Conservation (phyloP, 768 basidiomycete species). For the Macrolepiota albuminosa region DNA sequence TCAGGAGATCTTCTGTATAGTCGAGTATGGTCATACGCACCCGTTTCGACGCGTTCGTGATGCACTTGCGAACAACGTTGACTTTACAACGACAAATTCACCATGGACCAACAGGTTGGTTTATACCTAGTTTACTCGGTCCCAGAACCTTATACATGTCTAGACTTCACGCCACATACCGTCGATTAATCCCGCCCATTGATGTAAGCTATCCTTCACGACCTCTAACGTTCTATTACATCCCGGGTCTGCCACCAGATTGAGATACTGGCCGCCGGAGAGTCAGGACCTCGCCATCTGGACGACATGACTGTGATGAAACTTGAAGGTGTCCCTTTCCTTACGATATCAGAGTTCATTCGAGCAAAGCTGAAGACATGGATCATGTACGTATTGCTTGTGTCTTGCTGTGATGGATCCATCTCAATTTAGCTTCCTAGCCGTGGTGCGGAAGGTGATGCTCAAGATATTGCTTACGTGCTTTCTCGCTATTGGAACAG, state of each 20-base stretch:
- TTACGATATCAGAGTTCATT: constrained; percentile 82
- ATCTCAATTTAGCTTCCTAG: constrained; percentile 31
- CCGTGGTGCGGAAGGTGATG: constrained; percentile 66
- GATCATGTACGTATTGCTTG: constrained; percentile 56
- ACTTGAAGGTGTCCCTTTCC: constrained; percentile 70
- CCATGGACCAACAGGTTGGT: constrained; percentile 84
- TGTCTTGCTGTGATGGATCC: constrained; percentile 10
- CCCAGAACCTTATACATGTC: constrained; percentile 9
- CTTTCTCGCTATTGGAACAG: constrained; percentile 75
- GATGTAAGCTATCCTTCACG: constrained; percentile 44
- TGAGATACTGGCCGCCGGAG: constrained; percentile 79
- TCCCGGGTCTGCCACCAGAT: constrained; percentile 41
- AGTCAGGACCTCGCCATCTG: constrained; percentile 72
- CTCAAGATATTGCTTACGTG: constrained; percentile 69
- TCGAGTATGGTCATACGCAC: constrained; percentile 68
- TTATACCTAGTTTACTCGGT: neutral
- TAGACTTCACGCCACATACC: constrained; percentile 74
- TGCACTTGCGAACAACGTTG: constrained; percentile 58
- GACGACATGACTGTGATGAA: constrained; percentile 64
- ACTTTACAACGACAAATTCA: constrained; percentile 64
- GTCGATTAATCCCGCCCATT: constrained; percentile 70
- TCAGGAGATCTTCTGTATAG: constrained; percentile 84
- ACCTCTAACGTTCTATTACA: constrained; percentile 1
- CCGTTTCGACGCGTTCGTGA: constrained; percentile 80
- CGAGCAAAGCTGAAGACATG: constrained; percentile 81